Percentiles rank a stretch among this genome's conserved stretches.
Evolutionary conservation across 1,284 basidiomycete species (phyloP).

Genomic region (Neolentinus lepideus): DNA sequence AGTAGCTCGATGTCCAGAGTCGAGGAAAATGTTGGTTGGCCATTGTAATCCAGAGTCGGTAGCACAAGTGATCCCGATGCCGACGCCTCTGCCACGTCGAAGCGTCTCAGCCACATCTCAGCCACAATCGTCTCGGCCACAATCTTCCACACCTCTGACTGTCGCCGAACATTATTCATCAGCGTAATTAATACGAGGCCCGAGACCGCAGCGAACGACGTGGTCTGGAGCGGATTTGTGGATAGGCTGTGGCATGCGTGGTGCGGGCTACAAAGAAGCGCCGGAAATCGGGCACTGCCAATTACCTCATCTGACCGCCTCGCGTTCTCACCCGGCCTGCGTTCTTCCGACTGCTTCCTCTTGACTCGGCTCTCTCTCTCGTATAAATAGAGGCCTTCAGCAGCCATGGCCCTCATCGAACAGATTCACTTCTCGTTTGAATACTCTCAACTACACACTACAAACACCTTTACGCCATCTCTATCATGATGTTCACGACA

Average conservation of each 20-base stretch:
- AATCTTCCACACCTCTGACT: too few relatives aligned
- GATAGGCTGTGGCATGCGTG: neutral
- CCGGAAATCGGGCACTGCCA: neutral
- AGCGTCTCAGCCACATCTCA: too few relatives aligned
- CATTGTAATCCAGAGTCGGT: too few relatives aligned
- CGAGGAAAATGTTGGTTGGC: too few relatives aligned
- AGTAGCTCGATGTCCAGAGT: too few relatives aligned
- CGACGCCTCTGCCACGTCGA: too few relatives aligned
- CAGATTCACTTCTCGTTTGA: neutral
- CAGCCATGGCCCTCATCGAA: neutral
- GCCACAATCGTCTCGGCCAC: too few relatives aligned
- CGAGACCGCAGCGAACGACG: too few relatives aligned
- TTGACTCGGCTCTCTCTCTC: too few relatives aligned
- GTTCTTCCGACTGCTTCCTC: neutral
- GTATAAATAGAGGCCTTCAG: neutral
- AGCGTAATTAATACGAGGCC: too few relatives aligned
- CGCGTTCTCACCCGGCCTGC: neutral
- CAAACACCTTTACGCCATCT: neutral
- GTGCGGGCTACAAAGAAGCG: neutral
- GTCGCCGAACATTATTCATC: too few relatives aligned
- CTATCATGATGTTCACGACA: slow-evolving; percentile 7
- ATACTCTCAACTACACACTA: neutral
- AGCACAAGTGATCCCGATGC: too few relatives aligned
- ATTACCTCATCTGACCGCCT: neutral
- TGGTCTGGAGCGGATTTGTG: neutral